These are phyloP conservation scores for Taphrina deformans DNA, from an alignment of 1,139 yeast genomes.

Conservation along the genomic window DNA sequence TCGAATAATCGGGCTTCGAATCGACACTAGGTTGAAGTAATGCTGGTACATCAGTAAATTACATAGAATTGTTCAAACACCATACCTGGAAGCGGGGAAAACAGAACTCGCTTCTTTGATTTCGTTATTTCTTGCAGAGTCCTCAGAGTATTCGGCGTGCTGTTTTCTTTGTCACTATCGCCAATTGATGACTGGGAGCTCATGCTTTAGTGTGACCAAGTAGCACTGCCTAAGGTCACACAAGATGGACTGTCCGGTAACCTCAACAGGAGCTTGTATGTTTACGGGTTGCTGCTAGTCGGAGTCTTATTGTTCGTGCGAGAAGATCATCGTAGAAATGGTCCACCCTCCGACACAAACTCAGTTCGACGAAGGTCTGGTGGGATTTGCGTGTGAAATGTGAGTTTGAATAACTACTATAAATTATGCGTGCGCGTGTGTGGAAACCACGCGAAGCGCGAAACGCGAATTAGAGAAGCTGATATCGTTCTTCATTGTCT, in stretches of 20 bases:
- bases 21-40: conserved; percentile 9
- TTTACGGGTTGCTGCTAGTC: no score
- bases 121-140: not conserved
- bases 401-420: not conserved
- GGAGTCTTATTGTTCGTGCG: no score
- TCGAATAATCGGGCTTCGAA: conserved; percentile 13
- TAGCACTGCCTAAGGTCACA: not conserved
- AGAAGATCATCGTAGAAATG: no score
- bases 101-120: conserved; percentile 24
- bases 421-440: not conserved
- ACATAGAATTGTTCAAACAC: no score
- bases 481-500: not conserved
- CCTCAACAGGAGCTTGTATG: no score
- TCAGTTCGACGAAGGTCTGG: not conserved
- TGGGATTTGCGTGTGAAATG: not conserved
- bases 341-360: no score
- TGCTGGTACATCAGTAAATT: not conserved
- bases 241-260: not conserved
- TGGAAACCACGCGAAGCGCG: conserved; percentile 2
- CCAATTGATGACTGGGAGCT: conserved; percentile 18
- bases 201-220: not conserved
- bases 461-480: conserved; percentile 7
- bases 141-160: not conserved
- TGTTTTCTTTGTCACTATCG: conserved; percentile 32
- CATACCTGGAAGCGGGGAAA: conserved; percentile 25